Evolutionary conservation across 495 filamentous ascomycete genomes (phyloP).

Genomic region (Friedmanniomyces simplex): DNA sequence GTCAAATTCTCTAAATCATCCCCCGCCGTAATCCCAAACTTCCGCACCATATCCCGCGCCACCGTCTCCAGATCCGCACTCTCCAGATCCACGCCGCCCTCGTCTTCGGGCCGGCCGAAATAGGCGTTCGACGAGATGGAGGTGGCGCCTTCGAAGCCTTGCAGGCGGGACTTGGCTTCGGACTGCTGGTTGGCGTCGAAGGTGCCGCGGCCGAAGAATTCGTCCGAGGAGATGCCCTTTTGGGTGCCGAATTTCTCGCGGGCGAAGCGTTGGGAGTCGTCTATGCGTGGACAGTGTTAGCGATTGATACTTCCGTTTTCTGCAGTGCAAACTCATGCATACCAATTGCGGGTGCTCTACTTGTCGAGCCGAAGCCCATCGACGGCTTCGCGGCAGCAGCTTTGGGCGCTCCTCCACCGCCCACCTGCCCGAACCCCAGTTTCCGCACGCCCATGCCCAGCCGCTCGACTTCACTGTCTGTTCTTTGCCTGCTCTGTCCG

Average conservation of each 20-base stretch:
- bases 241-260: constrained; percentile 78
- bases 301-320: neutral
- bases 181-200: constrained; percentile 71
- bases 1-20: constrained; percentile 90
- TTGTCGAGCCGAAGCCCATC: constrained; percentile 76
- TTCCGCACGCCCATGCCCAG: constrained; percentile 82
- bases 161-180: constrained; percentile 77
- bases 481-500: constrained; percentile 41
- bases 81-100: constrained; percentile 48
- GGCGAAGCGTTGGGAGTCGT: constrained; percentile 63
- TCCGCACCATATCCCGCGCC: constrained; percentile 86
- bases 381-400: constrained; percentile 46
- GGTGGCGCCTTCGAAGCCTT: constrained; percentile 85
- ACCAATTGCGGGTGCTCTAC: constrained; percentile 62
- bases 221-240: constrained; percentile 94
- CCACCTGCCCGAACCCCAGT: constrained; percentile 85
- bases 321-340: constrained; percentile 16
- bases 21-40: constrained; percentile 87
- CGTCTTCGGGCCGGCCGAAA: constrained; percentile 83
- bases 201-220: constrained; percentile 86
- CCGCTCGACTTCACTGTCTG: constrained; percentile 71
- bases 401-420: constrained; percentile 54
- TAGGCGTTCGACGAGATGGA: constrained; percentile 92
- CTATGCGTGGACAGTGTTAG: constrained; percentile 32
- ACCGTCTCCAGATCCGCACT: constrained; percentile 86